Evolutionary conservation across 2,329 filamentous ascomycete species (phyloP).

Genomic region (Westerdykella ornata): DNA sequence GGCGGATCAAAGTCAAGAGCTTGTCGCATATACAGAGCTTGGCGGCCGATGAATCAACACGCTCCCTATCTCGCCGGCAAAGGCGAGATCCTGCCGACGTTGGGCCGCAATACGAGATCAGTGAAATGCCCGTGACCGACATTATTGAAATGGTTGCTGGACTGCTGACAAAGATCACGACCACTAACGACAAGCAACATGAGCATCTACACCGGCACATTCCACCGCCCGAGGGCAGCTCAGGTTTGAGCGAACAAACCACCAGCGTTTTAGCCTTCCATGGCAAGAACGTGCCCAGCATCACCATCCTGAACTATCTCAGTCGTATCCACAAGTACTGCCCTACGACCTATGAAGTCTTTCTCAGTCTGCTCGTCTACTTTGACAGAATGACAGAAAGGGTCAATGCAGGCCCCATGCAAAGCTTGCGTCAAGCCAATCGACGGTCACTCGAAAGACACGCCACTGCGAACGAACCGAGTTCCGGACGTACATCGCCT

Average conservation of each 20-base stretch:
- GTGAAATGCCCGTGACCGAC: slow-evolving; percentile 91
- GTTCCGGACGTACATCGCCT: slow-evolving; percentile 20
- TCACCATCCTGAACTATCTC: slow-evolving; percentile 92
- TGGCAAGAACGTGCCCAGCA: slow-evolving; percentile 94
- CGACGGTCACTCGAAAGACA: slow-evolving; percentile 41
- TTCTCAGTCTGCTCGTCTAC: slow-evolving; percentile 88
- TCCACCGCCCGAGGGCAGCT: slow-evolving; percentile 53
- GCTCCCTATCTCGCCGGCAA: slow-evolving; percentile 37
- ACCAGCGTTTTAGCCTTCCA: slow-evolving; percentile 87
- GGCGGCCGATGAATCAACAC: slow-evolving; percentile 65
- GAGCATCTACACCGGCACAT: slow-evolving; percentile 77
- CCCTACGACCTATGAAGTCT: slow-evolving; percentile 96
- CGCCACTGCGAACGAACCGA: slow-evolving; percentile 38
- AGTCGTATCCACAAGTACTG: slow-evolving; percentile 98
- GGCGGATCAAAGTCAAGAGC: slow-evolving; percentile 73
- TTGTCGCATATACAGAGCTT: slow-evolving; percentile 87
- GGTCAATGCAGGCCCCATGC: slow-evolving; percentile 74
- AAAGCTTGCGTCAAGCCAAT: slow-evolving; percentile 52
- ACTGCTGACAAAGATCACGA: slow-evolving; percentile 91
- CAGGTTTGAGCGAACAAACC: slow-evolving; percentile 56
- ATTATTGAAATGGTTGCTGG: slow-evolving; percentile 99
- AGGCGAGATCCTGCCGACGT: slow-evolving; percentile 45
- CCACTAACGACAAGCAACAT: slow-evolving; percentile 90
- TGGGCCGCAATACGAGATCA: slow-evolving; percentile 78
- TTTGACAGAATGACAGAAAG: slow-evolving; percentile 98